phyloP scores from a whole-genome alignment of 495 filamentous ascomycete genomes.

The Penicillium atrosanguineum region DNA sequence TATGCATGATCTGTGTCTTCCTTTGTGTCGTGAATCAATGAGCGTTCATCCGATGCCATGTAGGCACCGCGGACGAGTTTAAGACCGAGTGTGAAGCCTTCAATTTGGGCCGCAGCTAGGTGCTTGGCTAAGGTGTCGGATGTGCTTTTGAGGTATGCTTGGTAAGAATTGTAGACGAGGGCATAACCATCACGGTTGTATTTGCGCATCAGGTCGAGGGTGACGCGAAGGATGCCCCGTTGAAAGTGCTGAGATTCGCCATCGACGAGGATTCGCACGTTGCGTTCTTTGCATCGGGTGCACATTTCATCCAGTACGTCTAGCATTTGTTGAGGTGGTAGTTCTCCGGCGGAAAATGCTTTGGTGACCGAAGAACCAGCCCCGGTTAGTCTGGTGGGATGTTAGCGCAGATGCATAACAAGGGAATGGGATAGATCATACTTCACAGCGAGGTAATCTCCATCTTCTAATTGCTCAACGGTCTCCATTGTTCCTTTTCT shows the following conservation, averaged over 20 bases:
- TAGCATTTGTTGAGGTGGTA: constrained; percentile 34
- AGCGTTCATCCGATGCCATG: constrained; percentile 69
- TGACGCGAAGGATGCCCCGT: constrained; percentile 73
- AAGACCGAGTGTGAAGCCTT: constrained; percentile 72
- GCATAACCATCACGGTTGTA: constrained; percentile 62
- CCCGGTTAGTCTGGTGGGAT: constrained; percentile 27
- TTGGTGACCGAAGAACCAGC: constrained; percentile 27
- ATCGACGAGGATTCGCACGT: constrained; percentile 74
- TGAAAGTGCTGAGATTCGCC: constrained; percentile 80
- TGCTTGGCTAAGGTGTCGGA: constrained; percentile 59
- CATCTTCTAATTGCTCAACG: constrained; percentile 59
- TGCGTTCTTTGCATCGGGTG: constrained; percentile 42
- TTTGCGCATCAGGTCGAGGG: constrained; percentile 68
- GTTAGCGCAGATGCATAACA: not conserved
- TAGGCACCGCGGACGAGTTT: constrained; percentile 92
- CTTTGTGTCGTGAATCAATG: constrained; percentile 74
- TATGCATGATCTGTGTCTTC: constrained; percentile 66
- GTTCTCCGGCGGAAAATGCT: constrained; percentile 30
- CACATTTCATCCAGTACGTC: constrained; percentile 40
- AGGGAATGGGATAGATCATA: constrained; percentile 26
- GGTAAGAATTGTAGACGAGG: constrained; percentile 69
- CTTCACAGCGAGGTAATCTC: constrained; percentile 83
- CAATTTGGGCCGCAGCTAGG: constrained; percentile 56
- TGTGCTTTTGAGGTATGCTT: constrained; percentile 76
- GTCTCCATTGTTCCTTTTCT: constrained; percentile 67